Conservation (phyloP, 139 green algal genomes). For the Closterium sp. region DNA sequence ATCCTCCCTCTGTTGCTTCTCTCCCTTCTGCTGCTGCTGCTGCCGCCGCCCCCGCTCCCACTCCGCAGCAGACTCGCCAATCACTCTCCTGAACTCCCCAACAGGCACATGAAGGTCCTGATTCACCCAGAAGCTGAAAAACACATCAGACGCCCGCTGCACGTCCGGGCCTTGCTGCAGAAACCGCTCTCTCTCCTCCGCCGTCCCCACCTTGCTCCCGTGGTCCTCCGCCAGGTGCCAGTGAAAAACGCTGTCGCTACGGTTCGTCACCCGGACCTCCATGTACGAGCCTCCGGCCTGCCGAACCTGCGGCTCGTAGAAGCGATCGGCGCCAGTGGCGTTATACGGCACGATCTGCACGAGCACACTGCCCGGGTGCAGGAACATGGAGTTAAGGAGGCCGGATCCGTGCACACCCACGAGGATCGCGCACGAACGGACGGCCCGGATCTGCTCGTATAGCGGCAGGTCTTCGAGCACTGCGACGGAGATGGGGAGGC, state of each 20-base stretch:
- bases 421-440: not conserved
- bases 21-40: not conserved
- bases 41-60: not conserved
- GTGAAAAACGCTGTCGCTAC: not conserved
- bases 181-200: not conserved
- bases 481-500: not conserved
- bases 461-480: not conserved
- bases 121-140: slow-evolving; percentile 8
- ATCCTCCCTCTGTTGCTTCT: not conserved
- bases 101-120: not conserved
- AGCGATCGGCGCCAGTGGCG: not conserved
- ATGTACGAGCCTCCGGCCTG: slow-evolving; percentile 1
- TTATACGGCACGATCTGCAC: not conserved
- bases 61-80: not conserved
- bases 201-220: not conserved
- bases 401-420: not conserved
- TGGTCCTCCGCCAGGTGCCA: not conserved
- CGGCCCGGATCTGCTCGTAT: not conserved
- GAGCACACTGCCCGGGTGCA: slow-evolving; percentile 1
- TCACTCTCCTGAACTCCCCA: not conserved
- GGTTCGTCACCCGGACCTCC: not conserved
- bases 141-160: not conserved
- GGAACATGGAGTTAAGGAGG: slow-evolving; percentile 1
- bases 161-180: not conserved
- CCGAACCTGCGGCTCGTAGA: slow-evolving; percentile 8